Percentiles rank a stretch among this genome's conserved stretches.
Evolutionary conservation across 2,329 filamentous ascomycete genomes (phyloP).

Genomic region (Arthrocladium fulminans): DNA sequence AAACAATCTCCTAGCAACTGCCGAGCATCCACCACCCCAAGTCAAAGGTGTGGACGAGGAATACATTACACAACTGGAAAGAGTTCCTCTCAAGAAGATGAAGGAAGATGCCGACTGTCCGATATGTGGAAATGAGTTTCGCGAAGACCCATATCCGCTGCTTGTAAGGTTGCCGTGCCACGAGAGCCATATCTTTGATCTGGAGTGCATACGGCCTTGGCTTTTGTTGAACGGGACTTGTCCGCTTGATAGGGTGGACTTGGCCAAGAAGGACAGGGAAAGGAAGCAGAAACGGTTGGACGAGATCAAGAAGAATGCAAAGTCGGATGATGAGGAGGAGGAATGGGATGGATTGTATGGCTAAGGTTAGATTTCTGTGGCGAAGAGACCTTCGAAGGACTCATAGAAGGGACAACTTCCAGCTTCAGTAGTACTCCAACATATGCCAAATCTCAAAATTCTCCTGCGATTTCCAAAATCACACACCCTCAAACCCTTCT

Average conservation of each 20-base stretch:
- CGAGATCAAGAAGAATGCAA: slow-evolving; percentile 26
- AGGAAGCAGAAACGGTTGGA: slow-evolving; percentile 35
- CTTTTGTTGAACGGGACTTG: slow-evolving; percentile 55
- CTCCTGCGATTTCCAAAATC: too few relatives aligned
- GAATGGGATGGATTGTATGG: slow-evolving; percentile 44
- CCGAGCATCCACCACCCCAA: slow-evolving; percentile 51
- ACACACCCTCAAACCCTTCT: too few relatives aligned
- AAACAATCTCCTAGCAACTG: slow-evolving; percentile 44
- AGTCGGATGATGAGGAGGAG: slow-evolving; percentile 34
- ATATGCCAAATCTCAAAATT: too few relatives aligned
- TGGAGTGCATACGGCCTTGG: slow-evolving; percentile 59
- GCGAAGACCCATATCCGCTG: slow-evolving; percentile 53
- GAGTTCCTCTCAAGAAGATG: slow-evolving; percentile 24
- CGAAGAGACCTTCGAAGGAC: too few relatives aligned
- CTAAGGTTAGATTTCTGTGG: too few relatives aligned
- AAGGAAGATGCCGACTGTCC: slow-evolving; percentile 35
- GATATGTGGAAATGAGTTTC: slow-evolving; percentile 47
- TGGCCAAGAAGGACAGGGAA: slow-evolving; percentile 47
- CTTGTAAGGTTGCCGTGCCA: slow-evolving; percentile 56
- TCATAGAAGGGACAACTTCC: too few relatives aligned
- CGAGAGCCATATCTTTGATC: slow-evolving; percentile 52
- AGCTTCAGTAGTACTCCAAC: too few relatives aligned
- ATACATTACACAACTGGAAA: slow-evolving; percentile 23
- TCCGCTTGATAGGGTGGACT: slow-evolving; percentile 51
- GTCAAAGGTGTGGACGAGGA: slow-evolving; percentile 54